Evolutionary conservation across 192 early-diverging fungal species (phyloP).

Genomic region (Coemansia sp.): DNA sequence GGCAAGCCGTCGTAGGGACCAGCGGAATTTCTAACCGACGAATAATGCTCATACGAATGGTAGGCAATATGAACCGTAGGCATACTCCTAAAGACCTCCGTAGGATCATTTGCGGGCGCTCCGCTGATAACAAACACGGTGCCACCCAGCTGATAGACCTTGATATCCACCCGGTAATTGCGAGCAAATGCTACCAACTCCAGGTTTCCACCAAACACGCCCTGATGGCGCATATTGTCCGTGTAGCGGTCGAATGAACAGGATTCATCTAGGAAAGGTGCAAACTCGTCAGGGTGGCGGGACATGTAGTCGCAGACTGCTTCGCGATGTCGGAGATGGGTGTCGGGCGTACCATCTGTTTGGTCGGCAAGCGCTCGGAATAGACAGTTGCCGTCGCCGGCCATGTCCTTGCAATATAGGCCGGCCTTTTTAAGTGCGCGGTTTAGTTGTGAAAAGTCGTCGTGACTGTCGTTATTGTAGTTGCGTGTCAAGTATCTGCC

Average conservation of each 20-base stretch:
- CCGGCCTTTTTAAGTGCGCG: slow-evolving; percentile 57
- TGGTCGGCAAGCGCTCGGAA: slow-evolving; percentile 75
- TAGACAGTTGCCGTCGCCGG: slow-evolving; percentile 75
- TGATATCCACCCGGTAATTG: slow-evolving; percentile 63
- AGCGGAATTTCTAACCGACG: slow-evolving; percentile 67
- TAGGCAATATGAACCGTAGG: slow-evolving; percentile 71
- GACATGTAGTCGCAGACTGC: slow-evolving; percentile 67
- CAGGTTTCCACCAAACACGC: slow-evolving; percentile 74
- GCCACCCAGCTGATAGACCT: slow-evolving; percentile 70
- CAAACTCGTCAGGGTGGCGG: slow-evolving; percentile 62
- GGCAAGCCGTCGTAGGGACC: slow-evolving; percentile 68
- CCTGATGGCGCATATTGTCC: slow-evolving; percentile 60
- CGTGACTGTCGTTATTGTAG: slow-evolving; percentile 8
- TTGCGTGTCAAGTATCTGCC: slow-evolving; percentile 6
- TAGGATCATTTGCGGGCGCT: slow-evolving; percentile 50
- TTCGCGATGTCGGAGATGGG: slow-evolving; percentile 59
- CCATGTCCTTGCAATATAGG: slow-evolving; percentile 68
- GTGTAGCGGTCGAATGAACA: slow-evolving; percentile 62
- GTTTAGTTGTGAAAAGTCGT: slow-evolving; percentile 56
- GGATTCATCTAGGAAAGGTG: slow-evolving; percentile 68
- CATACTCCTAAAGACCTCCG: slow-evolving; percentile 35
- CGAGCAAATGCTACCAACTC: slow-evolving; percentile 75
- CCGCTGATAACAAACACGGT: slow-evolving; percentile 72
- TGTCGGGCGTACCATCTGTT: slow-evolving; percentile 61
- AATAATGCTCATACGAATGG: slow-evolving; percentile 79